Conservation (phyloP, 768 basidiomycete species). For the Mycena rosella region DNA sequence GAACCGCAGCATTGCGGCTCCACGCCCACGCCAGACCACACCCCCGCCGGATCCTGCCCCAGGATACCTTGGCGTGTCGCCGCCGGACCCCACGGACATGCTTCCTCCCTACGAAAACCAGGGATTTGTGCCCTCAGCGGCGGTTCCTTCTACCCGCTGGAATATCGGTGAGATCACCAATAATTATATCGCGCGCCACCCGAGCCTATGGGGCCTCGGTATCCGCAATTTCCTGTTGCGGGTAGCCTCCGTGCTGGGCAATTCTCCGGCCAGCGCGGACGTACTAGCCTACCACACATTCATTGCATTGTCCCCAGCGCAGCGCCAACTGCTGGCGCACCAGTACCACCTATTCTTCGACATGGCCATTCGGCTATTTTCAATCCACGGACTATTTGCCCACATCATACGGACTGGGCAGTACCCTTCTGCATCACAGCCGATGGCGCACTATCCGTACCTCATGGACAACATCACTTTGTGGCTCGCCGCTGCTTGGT, state of each 20-base stretch:
- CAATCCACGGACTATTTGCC: neutral
- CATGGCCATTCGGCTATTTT: neutral
- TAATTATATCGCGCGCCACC: too few relatives aligned
- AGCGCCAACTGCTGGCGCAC: neutral
- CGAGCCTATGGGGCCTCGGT: too few relatives aligned
- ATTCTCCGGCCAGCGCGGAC: neutral
- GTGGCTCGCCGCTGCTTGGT: neutral
- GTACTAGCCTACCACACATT: neutral
- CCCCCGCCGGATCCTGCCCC: too few relatives aligned
- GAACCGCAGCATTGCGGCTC: too few relatives aligned
- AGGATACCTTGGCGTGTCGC: too few relatives aligned
- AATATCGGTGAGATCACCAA: too few relatives aligned
- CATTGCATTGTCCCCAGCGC: neutral
- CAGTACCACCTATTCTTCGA: neutral
- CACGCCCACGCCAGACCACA: too few relatives aligned
- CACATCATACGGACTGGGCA: neutral
- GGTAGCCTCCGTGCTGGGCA: neutral
- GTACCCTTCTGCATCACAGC: neutral
- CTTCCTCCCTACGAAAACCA: too few relatives aligned
- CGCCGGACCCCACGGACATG: too few relatives aligned
- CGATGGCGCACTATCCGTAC: slow-evolving; percentile 12
- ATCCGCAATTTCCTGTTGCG: too few relatives aligned
- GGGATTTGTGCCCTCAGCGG: too few relatives aligned
- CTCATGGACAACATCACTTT: slow-evolving; percentile 2
- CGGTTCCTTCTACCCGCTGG: too few relatives aligned